Base-by-base conservation (phyloP, 176 grass and related monocot genomes). In the Chrysopogon serrulatus region DNA sequence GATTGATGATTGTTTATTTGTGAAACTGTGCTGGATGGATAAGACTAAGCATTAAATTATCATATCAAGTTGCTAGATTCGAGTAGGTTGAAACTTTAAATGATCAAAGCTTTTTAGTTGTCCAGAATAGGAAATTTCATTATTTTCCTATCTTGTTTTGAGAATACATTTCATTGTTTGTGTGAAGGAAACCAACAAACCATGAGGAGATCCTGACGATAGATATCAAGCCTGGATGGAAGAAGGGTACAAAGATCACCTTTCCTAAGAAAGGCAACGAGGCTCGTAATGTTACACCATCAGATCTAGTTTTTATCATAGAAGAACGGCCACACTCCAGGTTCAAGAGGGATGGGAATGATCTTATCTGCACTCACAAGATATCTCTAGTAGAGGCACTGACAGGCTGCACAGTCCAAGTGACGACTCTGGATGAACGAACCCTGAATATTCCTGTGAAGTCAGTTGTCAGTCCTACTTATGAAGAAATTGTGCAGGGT, bases 191-290 rank as follows among this genome's bases (percentile, higher is more conserved):
- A 85, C 86, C 86, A 0, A 76, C 24, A 8, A 90, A 32, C 13
- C 68, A 83, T 39, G 94, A 93, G 77, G 94, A 93, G 73, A 87
- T 93, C 42, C 68, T 96, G 74, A 91, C 91, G 1, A 91, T 96
- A 40, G 89, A 96, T 57, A 91, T 96, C 48, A 96, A 89, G 65
- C 91, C 94, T 0, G 94, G 91, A 24, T 93, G 94, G 91, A 97
- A 93, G 82, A 97, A 97, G 72, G 91, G 91, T 32, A 97, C 91
- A 40, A 93, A 91, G 73, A 89, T 93, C 43, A 93, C 88, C 37
- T 97, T 97, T 68, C 80, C 73, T 15, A 80, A 85, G 65, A 93
- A 90, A 85, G 90, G 88, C 59, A 96, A 93, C 2, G 81, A 87
- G 65, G 57, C 35, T 2, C 66, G 79, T 14, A 90, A 93, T 1